Evolutionary conservation across 495 filamentous ascomycete genomes (phyloP).

Genomic region (Cercophora newfieldiana): DNA sequence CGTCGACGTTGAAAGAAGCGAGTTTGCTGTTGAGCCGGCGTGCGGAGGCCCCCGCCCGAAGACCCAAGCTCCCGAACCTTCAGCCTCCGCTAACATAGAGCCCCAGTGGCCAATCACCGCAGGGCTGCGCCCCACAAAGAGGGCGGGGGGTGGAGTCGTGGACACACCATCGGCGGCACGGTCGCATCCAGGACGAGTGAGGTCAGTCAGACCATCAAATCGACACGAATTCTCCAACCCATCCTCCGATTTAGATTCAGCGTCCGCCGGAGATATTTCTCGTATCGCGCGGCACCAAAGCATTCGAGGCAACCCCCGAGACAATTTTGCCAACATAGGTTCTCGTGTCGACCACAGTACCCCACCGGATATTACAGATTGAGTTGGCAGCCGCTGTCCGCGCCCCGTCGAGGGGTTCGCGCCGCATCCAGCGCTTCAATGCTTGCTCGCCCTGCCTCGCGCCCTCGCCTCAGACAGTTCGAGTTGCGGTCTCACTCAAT

Average conservation of each 20-base stretch:
- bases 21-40: neutral
- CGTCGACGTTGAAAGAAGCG: neutral
- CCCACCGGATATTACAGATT: neutral
- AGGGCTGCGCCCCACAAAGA: neutral
- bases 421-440: constrained; percentile 7
- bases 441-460: neutral
- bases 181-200: neutral
- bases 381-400: neutral
- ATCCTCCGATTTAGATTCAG: neutral
- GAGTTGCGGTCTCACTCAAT: constrained; percentile 4
- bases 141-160: neutral
- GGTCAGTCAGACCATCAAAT: neutral
- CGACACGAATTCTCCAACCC: neutral
- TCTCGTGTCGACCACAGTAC: neutral
- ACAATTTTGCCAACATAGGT: neutral
- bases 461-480: constrained; percentile 2
- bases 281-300: neutral
- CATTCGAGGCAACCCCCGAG: neutral
- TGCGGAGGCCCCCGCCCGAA: neutral
- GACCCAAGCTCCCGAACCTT: neutral
- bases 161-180: neutral
- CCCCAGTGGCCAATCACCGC: neutral
- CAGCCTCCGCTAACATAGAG: neutral
- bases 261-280: neutral
- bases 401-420: constrained; percentile 8